These are phyloP conservation scores for Fusarium verticillioides DNA, from an alignment of 2,329 filamentous ascomycete species.

Conservation along the genomic window DNA sequence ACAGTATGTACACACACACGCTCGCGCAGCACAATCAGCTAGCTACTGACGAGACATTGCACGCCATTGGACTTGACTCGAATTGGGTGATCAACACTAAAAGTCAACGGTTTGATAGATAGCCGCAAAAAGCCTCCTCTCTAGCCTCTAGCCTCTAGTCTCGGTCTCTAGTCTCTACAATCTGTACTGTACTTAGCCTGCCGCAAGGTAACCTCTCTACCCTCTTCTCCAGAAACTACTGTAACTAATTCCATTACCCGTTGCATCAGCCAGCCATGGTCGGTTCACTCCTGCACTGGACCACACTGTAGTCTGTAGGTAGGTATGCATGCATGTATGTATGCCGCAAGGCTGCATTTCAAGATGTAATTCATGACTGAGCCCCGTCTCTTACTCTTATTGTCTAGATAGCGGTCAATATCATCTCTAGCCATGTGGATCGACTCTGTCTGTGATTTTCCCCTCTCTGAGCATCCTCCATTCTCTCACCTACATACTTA, in stretches of 20 bases:
- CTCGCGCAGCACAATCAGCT: background rate
- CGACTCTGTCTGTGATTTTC: background rate
- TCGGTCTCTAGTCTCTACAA: background rate
- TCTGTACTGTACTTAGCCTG: background rate
- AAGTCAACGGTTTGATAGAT: background rate
- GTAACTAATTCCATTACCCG: background rate
- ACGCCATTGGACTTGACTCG: background rate
- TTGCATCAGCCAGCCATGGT: conserved; percentile 16
- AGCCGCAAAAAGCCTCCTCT: background rate
- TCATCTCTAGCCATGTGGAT: background rate
- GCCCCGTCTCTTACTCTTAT: background rate
- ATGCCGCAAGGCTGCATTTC: background rate
- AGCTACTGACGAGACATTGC: background rate
- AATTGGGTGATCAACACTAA: background rate
- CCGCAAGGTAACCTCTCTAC: background rate
- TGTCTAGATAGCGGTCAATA: background rate
- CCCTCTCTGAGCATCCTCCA: background rate
- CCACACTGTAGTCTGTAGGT: background rate
- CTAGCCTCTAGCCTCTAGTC: background rate
- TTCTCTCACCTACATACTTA: background rate
- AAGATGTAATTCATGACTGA: background rate
- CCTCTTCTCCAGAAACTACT: background rate
- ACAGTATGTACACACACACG: background rate
- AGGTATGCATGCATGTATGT: background rate
- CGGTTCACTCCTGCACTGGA: background rate